A percentile compares a stretch with the other conserved stretches of the same genome.
phyloP scores from a whole-genome alignment of 164 flowering plant species.

The Taxillus chinensis region DNA sequence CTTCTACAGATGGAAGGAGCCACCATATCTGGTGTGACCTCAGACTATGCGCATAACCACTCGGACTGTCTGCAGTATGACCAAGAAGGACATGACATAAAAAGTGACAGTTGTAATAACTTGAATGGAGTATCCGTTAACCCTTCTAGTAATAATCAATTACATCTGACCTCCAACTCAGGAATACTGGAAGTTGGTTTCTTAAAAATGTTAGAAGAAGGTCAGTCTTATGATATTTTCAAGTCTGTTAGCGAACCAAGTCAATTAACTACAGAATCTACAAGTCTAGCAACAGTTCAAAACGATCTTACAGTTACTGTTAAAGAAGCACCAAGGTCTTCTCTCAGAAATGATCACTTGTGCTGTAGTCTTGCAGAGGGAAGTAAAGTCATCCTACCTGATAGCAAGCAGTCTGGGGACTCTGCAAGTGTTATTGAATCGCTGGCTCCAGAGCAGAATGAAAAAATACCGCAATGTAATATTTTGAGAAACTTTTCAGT shows the following conservation, averaged over 20 bases:
- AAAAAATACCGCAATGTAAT: slow-evolving; percentile 10
- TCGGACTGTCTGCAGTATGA: slow-evolving; percentile 1
- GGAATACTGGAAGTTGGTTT: slow-evolving; percentile 13
- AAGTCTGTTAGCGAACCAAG: slow-evolving; percentile 9
- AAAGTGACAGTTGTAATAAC: slow-evolving; percentile 7
- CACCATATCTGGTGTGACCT: slow-evolving; percentile 4
- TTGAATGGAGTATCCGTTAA: slow-evolving; percentile 1
- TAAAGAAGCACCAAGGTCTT: slow-evolving; percentile 9
- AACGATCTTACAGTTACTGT: not conserved
- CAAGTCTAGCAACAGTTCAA: slow-evolving; percentile 11
- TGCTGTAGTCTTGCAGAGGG: slow-evolving; percentile 10
- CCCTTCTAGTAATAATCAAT: slow-evolving; percentile 1
- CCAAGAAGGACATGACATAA: slow-evolving; percentile 1
- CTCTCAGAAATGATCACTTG: slow-evolving; percentile 9
- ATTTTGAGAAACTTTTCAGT: slow-evolving; percentile 5
- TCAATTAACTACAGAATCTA: slow-evolving; percentile 17
- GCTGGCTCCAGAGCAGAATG: slow-evolving; percentile 11
- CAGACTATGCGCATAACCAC: slow-evolving; percentile 4
- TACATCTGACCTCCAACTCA: slow-evolving; percentile 8
- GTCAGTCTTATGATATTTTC: slow-evolving; percentile 12
- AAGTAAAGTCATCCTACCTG: not conserved
- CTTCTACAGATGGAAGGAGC: slow-evolving; percentile 21
- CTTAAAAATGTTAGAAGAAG: slow-evolving; percentile 17
- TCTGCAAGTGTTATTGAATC: slow-evolving; percentile 7
- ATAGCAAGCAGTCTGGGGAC: slow-evolving; percentile 1